A percentile compares a stretch with the other conserved stretches of the same genome.
Evolutionary conservation across 2,329 filamentous ascomycete species (phyloP).

Genomic region (Pseudogymnoascus sp.): DNA sequence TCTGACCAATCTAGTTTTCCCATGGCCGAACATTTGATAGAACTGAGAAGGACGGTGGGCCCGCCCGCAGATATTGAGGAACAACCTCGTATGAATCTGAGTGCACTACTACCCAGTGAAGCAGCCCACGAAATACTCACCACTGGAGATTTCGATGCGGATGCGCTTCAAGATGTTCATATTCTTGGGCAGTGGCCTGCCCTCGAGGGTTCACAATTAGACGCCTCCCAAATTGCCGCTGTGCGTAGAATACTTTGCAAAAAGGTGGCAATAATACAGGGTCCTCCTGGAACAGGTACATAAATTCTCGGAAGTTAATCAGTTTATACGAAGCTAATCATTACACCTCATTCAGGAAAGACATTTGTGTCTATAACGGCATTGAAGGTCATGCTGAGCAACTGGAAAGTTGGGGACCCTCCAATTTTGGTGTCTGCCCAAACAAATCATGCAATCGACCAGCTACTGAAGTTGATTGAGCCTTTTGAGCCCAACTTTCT

Average conservation of each 20-base stretch:
- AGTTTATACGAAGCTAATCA: not conserved
- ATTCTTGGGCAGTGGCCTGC: constrained; percentile 48
- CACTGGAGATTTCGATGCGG: constrained; percentile 20
- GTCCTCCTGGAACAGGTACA: constrained; percentile 56
- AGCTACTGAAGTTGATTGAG: constrained; percentile 48
- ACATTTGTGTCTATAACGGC: constrained; percentile 73
- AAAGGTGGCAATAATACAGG: constrained; percentile 69
- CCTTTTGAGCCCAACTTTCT: constrained; percentile 54
- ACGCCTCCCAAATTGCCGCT: constrained; percentile 62
- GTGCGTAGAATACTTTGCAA: constrained; percentile 63
- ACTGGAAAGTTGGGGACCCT: constrained; percentile 46
- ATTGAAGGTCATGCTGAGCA: constrained; percentile 56
- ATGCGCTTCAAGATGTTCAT: constrained; percentile 40
- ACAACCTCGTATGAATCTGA: constrained; percentile 43
- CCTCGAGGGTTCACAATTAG: constrained; percentile 43
- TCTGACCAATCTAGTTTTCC: constrained; percentile 39
- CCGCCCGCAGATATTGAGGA: constrained; percentile 45
- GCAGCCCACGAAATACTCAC: not conserved
- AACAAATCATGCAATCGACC: constrained; percentile 86
- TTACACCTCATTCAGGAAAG: constrained; percentile 38
- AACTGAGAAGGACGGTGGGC: constrained; percentile 36
- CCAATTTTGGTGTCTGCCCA: constrained; percentile 77
- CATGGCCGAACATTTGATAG: constrained; percentile 53
- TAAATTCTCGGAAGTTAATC: not conserved
- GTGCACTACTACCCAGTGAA: constrained; percentile 28